phyloP scores from a whole-genome alignment of 1,139 yeast genomes.

The Lodderomyces elongisporus region DNA sequence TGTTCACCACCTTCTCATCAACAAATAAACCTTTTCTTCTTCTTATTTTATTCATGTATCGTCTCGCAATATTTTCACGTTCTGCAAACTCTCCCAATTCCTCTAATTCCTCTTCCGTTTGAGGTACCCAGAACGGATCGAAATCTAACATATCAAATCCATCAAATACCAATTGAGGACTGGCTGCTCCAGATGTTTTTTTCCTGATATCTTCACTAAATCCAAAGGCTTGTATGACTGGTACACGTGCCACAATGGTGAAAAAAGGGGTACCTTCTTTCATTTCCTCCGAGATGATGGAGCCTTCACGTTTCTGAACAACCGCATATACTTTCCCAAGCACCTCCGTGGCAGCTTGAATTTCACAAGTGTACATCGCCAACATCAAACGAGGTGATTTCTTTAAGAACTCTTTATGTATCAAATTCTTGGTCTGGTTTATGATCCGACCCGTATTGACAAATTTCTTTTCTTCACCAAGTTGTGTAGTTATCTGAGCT shows the following conservation, averaged over 20 bases:
- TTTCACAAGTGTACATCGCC: constrained; percentile 92
- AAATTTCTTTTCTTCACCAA: constrained; percentile 29
- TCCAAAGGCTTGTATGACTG: constrained; percentile 96
- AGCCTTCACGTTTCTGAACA: constrained; percentile 83
- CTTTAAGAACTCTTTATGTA: constrained; percentile 63
- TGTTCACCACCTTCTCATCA: constrained; percentile 83
- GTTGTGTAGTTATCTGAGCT: constrained; percentile 23
- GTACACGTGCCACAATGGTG: constrained; percentile 77
- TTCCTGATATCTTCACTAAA: constrained; percentile 93
- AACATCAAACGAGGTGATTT: constrained; percentile 88
- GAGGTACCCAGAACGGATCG: constrained; percentile 99
- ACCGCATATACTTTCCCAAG: constrained; percentile 94
- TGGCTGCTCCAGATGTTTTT: constrained; percentile 93
- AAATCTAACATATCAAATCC: constrained; percentile 84
- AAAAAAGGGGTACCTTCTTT: constrained; percentile 97
- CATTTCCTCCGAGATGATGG: constrained; percentile 86
- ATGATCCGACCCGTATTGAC: constrained; percentile 56
- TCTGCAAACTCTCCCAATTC: constrained; percentile 92
- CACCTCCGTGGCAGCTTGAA: constrained; percentile 92
- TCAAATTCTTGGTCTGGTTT: constrained; percentile 65
- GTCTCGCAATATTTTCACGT: constrained; percentile 82
- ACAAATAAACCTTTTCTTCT: constrained; percentile 85
- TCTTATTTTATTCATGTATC: constrained; percentile 77
- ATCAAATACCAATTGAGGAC: constrained; percentile 87
- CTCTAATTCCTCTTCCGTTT: constrained; percentile 93